Conservation (phyloP, 768 basidiomycete species). For the Dendrothele bispora region DNA sequence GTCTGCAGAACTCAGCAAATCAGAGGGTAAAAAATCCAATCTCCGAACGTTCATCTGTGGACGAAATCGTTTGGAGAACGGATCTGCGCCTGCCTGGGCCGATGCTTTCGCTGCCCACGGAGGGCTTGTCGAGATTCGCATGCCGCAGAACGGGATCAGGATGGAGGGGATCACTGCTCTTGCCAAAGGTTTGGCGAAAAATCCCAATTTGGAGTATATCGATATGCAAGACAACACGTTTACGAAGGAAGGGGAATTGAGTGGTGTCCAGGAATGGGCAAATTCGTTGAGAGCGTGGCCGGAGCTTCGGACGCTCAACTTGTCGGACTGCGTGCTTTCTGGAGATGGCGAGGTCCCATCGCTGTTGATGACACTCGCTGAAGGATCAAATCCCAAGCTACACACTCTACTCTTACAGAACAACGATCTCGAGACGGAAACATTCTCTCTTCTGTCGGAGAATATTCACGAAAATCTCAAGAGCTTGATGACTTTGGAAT, state of each 20-base stretch:
- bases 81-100: constrained; percentile 81
- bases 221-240: constrained; percentile 95
- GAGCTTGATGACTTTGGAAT: constrained; percentile 66
- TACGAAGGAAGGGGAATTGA: constrained; percentile 54
- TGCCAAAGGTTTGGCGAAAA: constrained; percentile 70
- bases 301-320: constrained; percentile 71
- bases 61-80: constrained; percentile 93
- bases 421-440: constrained; percentile 77
- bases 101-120: constrained; percentile 85
- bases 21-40: constrained; percentile 67
- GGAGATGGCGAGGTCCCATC: constrained; percentile 76
- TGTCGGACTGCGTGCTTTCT: constrained; percentile 90
- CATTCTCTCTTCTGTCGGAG: constrained; percentile 66
- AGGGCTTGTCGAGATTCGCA: constrained; percentile 78
- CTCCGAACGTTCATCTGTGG: constrained; percentile 87
- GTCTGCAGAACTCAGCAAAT: constrained; percentile 69
- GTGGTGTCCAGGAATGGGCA: constrained; percentile 59
- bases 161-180: constrained; percentile 87
- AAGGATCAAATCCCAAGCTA: constrained; percentile 74
- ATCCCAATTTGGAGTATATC: constrained; percentile 65
- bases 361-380: constrained; percentile 57
- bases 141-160: constrained; percentile 98
- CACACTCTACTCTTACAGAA: constrained; percentile 84
- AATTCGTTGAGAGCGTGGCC: constrained; percentile 70
- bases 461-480: constrained; percentile 62